phyloP scores from a whole-genome alignment of 1,139 yeast species.

The Geotrichum aggregatum region DNA sequence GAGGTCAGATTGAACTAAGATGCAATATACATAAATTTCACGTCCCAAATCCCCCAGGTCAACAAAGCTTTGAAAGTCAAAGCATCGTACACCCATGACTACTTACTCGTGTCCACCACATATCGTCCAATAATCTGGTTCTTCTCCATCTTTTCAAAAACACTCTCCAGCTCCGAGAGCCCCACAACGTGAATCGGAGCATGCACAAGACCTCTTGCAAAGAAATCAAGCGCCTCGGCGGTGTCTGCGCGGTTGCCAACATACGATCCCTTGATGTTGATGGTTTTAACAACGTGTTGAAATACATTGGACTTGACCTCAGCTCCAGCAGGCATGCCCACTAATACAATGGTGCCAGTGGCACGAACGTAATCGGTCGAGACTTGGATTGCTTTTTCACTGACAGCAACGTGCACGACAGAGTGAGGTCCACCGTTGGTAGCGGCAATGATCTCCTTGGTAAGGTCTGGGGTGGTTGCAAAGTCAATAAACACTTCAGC shows the following conservation, averaged over 20 bases:
- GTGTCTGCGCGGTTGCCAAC: constrained; percentile 80
- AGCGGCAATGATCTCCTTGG: constrained; percentile 48
- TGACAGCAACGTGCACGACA: constrained; percentile 73
- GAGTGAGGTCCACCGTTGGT: constrained; percentile 80
- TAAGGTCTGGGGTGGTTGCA: constrained; percentile 46
- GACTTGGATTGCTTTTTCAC: constrained; percentile 65
- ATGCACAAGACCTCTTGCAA: constrained; percentile 60
- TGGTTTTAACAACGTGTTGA: constrained; percentile 59
- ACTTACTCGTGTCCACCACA: constrained; percentile 54
- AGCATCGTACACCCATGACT: constrained; percentile 15
- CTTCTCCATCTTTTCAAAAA: constrained; percentile 63
- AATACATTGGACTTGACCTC: constrained; percentile 58
- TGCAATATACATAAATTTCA: too few relatives aligned
- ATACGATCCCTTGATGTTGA: constrained; percentile 66
- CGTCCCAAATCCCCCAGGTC: too few relatives aligned
- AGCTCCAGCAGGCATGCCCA: constrained; percentile 75
- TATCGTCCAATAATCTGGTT: constrained; percentile 72
- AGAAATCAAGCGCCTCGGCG: constrained; percentile 72
- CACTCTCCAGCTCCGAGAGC: constrained; percentile 54
- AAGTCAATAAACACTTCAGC: constrained; percentile 71
- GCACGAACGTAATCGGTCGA: constrained; percentile 69
- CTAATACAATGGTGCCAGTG: constrained; percentile 72
- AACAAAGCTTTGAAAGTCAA: too few relatives aligned
- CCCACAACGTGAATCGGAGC: constrained; percentile 67
- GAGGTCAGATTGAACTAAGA: too few relatives aligned